Evolutionary conservation across 2,329 filamentous ascomycete genomes (phyloP), one percentile per base, ranked within the genome.

Genomic region (Apiospora pterosperma): DNA sequence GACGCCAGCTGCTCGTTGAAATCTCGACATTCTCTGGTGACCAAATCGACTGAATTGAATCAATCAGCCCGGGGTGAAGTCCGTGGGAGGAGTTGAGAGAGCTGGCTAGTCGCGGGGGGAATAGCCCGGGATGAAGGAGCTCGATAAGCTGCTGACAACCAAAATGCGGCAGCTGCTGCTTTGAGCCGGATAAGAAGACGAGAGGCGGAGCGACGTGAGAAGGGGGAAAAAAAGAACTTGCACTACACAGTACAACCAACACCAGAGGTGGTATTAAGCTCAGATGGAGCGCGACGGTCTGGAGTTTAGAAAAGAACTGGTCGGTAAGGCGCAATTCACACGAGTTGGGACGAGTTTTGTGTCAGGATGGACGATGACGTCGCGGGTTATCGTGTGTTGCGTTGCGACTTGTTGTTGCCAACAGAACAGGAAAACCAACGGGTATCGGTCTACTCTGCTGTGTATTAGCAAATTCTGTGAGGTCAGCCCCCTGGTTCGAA

Each of bases 1-100:
- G 44, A 79, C 65, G 62, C 74, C 68, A 34, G 70, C 67, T 65
- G 70, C 73, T 69, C 71, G 68, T 8, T 69, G 63, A 61, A 76
- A 68, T 67, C 73, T 75, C 62, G 74, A 71, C 74, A 76, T 76
- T 52, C 28, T 55, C 48, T 55, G 48, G 48, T n/a, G 48, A 28
- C 48, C 25, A 28, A 7, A 34, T n/a, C 34, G 28, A 55, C 19
- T 16, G 6, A 12, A 34, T n/a, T 21, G 48, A 28, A 19, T 55
- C 19, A 55, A 34, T 55, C 34, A 55, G 3, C 48, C 28, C 25
- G 25, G 48, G n/a, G 48, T 55, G 48, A 34, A n/a, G 28, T 55
- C 28, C 8, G 25, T 12, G 6, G 28, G 25, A 55, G 48, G 48
- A 55, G 5, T 55, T 52, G 12, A 12, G 44, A 14, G 44, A 10